Evolutionary conservation across 2,329 filamentous ascomycete species (phyloP), one percentile per base, ranked within the genome.

Genomic region (Fusarium redolens): DNA sequence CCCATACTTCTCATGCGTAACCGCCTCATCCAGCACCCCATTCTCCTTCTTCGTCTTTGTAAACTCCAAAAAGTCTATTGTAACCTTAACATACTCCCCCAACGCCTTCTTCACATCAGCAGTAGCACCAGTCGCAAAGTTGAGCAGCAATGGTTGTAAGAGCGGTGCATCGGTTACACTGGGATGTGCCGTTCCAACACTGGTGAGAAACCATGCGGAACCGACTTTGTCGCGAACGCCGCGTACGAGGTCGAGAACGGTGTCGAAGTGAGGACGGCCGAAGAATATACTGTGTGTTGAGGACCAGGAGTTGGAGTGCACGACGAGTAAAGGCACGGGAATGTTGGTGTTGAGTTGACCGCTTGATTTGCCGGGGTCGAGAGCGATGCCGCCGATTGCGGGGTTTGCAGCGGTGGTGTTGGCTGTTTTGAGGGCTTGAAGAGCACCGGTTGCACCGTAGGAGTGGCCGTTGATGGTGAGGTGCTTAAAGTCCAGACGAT

Each of bases 231-330:
- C 73, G 69, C 87, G 80, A 51, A 87, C 82, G 65, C 81, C 79
- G 25, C 83, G 79, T 4, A 88, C 88, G 4, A 92, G 82, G 12
- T 87, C 86, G 61, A 85, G 85, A 12, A 92, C 90, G 0, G 88
- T 87, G 40, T 89, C 86, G 66, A 92, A 92, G 78, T 92, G 91
- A 47, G 90, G 86, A 10, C 89, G 85, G 7, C 88, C 90, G 72
- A 89, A 90, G 81, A 92, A 92, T 51, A 89, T 76, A 38, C 84
- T 86, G 65, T 82, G 79, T n/a, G 83, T 82, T 38, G 84, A 84
- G 38, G 89, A 91, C 91, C 91, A 93, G 12, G 90, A 88, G 67
- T 89, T 86, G 52, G 89, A 92, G 80, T 93, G 89, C 43, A 92
- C 82, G 33, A 92, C 83, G 51, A 92, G 80, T 5, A 90, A 78